Base-by-base conservation (phyloP, 345 rosid genomes). In the Odontarrhena argentea region DNA sequence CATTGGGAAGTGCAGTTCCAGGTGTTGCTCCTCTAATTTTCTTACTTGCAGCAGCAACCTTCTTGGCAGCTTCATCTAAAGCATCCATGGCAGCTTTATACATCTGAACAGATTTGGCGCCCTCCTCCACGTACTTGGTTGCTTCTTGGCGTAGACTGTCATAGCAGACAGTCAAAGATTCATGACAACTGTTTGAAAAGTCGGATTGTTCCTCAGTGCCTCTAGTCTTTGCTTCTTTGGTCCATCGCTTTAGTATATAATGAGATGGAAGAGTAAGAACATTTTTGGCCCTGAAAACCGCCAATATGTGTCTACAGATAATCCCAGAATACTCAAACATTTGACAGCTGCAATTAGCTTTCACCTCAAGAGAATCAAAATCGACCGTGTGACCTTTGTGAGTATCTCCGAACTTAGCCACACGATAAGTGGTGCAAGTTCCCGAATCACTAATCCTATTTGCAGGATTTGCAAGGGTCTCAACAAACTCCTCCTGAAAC, bases 301-400 rank as follows among this genome's bases (percentile, higher is more conserved):
- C 87, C 69, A 87, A 74, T 65, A 85, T 47, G 57, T 90, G 96
- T 63, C 96, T 76, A 55, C 96, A 90, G 52, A 87, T 76, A 38
- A 90, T 77, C 70, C 97, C 97, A 7, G 84, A 77, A 70, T 80
- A 87, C 74, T 90, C 94, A 74, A 90, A 90, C 90, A 87, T 84
- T 40, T 73, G 84, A 84, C 95, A 90, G 80, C 88, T 90, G 79
- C 94, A 90, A 60, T 63, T 69, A 65, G 94, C 89, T 81, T 84
- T 89, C 80, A 79, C 78, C 81, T 81, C 92, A 42, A 78, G 59
- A 55, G 86, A 78, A 64, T 87, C 78, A 72, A 81, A 87, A 58
- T 65, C 71, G 54, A 90, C 95, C 62, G 81, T 73, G 56, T 77
- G 82, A 28, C 87, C 84, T 63, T 70, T 86, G 74, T 68, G 83